These are phyloP conservation scores for Sanghuangporus weigelae DNA, from an alignment of 1,284 basidiomycete genomes.

Conservation along the genomic window DNA sequence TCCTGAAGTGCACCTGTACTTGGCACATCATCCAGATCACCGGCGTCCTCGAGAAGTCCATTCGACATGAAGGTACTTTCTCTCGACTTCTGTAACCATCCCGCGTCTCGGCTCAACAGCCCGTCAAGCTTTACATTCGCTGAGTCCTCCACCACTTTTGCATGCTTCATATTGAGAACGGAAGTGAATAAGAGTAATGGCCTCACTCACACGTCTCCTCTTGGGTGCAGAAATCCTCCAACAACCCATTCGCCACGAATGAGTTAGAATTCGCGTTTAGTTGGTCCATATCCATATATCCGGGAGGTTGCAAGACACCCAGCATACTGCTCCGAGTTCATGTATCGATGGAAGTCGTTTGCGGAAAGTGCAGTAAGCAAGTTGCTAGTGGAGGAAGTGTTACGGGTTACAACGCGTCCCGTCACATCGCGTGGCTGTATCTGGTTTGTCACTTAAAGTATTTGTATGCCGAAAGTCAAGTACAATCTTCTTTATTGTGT, in stretches of 20 bases:
- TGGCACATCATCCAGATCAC: not conserved
- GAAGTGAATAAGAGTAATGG: not conserved
- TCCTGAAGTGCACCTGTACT: not conserved
- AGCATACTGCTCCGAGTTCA: not conserved
- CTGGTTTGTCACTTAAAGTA: not conserved
- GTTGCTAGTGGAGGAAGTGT: not conserved
- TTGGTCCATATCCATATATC: not conserved
- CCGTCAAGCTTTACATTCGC: not conserved
- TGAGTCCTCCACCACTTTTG: not conserved
- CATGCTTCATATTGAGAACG: not conserved
- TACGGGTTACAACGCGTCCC: not conserved
- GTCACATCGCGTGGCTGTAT: not conserved
- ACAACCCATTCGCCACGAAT: conserved; percentile 5
- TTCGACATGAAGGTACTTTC: not conserved
- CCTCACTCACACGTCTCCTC: conserved; percentile 1
- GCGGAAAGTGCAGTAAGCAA: not conserved
- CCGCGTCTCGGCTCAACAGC: not conserved
- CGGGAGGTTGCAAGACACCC: not conserved
- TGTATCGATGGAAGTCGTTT: not conserved
- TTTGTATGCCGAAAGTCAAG: too few relatives aligned
- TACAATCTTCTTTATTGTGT: too few relatives aligned
- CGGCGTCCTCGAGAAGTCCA: not conserved
- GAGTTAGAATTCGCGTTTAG: not conserved
- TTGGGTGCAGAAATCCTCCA: conserved; percentile 1
- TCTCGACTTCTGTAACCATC: not conserved